phyloP scores from a whole-genome alignment of 1,284 basidiomycete species.

The Neotropicomus parvogracilis region DNA sequence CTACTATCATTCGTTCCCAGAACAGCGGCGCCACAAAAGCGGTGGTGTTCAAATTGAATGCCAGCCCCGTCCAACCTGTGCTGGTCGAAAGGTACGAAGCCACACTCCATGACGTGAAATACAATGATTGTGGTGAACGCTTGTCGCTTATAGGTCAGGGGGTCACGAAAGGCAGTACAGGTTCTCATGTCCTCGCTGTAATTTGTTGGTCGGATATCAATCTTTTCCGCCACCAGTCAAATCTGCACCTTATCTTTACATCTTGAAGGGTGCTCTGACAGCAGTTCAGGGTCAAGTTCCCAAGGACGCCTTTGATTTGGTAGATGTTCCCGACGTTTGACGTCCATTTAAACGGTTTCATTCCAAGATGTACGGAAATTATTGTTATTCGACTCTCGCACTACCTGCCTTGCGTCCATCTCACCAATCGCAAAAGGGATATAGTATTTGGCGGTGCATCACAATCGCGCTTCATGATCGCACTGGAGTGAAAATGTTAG shows the following conservation, averaged over 20 bases:
- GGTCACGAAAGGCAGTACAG: slow-evolving; percentile 75
- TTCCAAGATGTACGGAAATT: background rate
- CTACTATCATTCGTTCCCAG: slow-evolving; percentile 67
- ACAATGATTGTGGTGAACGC: slow-evolving; percentile 9
- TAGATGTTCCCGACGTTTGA: slow-evolving; percentile 36
- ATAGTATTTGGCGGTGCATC: background rate
- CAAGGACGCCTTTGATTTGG: slow-evolving; percentile 68
- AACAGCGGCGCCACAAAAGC: slow-evolving; percentile 56
- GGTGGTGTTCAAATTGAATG: slow-evolving; percentile 76
- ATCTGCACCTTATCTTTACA: slow-evolving; percentile 69
- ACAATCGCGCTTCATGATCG: background rate
- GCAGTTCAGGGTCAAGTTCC: slow-evolving; percentile 77
- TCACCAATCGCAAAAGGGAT: slow-evolving; percentile 2
- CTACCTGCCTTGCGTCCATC: background rate
- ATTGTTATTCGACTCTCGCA: background rate
- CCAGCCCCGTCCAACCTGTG: slow-evolving; percentile 57
- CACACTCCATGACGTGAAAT: slow-evolving; percentile 16
- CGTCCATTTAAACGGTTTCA: background rate
- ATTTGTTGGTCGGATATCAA: slow-evolving; percentile 72
- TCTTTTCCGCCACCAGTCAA: slow-evolving; percentile 66
- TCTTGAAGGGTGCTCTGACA: slow-evolving; percentile 69
- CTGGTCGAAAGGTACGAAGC: slow-evolving; percentile 63
- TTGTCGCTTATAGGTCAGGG: slow-evolving; percentile 40
- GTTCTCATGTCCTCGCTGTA: slow-evolving; percentile 73
- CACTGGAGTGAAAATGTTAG: slow-evolving; percentile 15